phyloP scores from a whole-genome alignment of 306 rosid genomes.

The Lathyrus tuberosus region DNA sequence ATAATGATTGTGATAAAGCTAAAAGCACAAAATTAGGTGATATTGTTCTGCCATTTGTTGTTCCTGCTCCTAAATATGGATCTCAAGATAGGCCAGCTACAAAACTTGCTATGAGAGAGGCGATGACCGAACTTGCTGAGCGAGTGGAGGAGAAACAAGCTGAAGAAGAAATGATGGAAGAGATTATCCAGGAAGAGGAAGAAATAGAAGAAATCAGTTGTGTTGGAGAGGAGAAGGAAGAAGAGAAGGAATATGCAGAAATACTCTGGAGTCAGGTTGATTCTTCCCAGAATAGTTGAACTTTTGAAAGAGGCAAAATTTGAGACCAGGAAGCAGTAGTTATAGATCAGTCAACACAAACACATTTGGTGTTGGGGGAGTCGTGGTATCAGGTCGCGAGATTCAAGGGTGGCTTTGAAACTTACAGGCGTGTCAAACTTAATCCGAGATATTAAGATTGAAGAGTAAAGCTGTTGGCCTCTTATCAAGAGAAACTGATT shows the following conservation, averaged over 20 bases:
- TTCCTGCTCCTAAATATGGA: constrained; percentile 82
- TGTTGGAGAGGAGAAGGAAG: constrained; percentile 71
- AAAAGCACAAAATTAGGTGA: constrained; percentile 52
- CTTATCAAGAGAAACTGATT: constrained; percentile 22
- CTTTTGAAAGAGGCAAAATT: constrained; percentile 33
- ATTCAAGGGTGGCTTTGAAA: constrained; percentile 26
- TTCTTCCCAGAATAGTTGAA: constrained; percentile 52
- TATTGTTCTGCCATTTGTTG: constrained; percentile 70
- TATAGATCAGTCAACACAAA: constrained; percentile 2
- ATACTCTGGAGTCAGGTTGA: constrained; percentile 74
- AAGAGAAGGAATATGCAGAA: constrained; percentile 76
- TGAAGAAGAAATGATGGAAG: constrained; percentile 63
- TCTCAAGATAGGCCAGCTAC: constrained; percentile 77
- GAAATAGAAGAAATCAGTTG: constrained; percentile 48
- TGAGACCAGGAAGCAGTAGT: constrained; percentile 16
- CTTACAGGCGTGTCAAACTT: not conserved
- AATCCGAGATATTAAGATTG: constrained; percentile 12
- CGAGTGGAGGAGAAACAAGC: constrained; percentile 42
- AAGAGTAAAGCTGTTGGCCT: constrained; percentile 20
- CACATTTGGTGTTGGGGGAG: constrained; percentile 13
- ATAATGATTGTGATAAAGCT: constrained; percentile 30
- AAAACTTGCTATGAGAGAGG: constrained; percentile 75
- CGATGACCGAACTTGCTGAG: constrained; percentile 52
- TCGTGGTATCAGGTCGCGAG: not conserved
- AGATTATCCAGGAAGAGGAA: constrained; percentile 66